phyloP scores from a whole-genome alignment of 805 yeast genomes.

The Trichomonascus vanleenenianus region DNA sequence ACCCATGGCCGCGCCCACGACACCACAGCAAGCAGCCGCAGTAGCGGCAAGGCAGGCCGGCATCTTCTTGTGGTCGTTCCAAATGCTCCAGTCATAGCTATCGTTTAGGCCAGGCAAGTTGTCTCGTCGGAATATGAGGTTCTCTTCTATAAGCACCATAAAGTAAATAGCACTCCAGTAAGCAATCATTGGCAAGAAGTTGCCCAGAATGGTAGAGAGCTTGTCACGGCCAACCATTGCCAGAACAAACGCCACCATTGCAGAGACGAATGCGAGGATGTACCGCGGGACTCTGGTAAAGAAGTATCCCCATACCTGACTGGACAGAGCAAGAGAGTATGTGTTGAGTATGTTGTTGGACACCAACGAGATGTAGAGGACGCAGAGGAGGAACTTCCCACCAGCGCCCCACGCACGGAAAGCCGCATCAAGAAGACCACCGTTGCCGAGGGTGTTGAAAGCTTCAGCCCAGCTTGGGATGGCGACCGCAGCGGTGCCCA shows the following conservation, averaged over 20 bases:
- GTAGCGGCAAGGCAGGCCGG: conserved; percentile 71
- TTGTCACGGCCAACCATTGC: conserved; percentile 70
- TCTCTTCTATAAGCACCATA: conserved; percentile 64
- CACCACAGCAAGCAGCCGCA: conserved; percentile 57
- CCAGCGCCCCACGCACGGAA: conserved; percentile 66
- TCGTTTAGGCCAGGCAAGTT: conserved; percentile 33
- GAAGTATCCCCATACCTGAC: conserved; percentile 45
- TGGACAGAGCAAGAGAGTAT: conserved; percentile 73
- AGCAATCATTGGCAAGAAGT: conserved; percentile 85
- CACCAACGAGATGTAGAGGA: conserved; percentile 65
- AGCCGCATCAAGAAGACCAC: conserved; percentile 62
- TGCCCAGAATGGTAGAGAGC: conserved; percentile 64
- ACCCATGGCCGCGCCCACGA: conserved; percentile 76
- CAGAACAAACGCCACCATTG: conserved; percentile 57
- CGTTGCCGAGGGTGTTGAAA: conserved; percentile 57
- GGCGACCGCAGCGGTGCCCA: conserved; percentile 57
- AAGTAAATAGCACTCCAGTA: conserved; percentile 85
- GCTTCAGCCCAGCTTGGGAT: conserved; percentile 50
- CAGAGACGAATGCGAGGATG: conserved; percentile 59
- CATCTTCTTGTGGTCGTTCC: conserved; percentile 55
- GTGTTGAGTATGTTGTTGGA: conserved; percentile 78
- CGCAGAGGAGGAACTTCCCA: conserved; percentile 66
- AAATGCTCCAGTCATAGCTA: conserved; percentile 63
- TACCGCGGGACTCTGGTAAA: conserved; percentile 68
- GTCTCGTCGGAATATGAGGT: conserved; percentile 54